These are phyloP conservation scores for Hymenoscyphus scutula DNA, from an alignment of 2,329 filamentous ascomycete genomes.

Conservation along the genomic window DNA sequence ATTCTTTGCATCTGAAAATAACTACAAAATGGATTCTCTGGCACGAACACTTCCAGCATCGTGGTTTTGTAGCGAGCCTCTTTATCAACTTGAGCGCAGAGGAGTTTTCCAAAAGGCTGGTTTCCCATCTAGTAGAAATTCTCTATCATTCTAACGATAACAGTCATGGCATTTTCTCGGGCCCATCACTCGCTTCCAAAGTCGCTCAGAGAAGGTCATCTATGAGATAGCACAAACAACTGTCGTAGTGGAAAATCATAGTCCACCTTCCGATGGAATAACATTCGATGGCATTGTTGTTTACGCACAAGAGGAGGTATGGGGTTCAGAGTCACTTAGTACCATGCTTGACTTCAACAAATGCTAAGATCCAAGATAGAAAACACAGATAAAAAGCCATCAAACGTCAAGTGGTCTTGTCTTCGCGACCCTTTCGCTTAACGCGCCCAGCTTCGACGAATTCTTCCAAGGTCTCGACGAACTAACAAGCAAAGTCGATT, in stretches of 20 bases:
- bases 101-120: constrained; percentile 48
- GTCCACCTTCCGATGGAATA: constrained; percentile 23
- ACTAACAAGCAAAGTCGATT: constrained; percentile 49
- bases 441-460: constrained; percentile 48
- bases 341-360: background rate
- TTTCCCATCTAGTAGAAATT: background rate
- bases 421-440: constrained; percentile 49
- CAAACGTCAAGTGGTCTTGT: constrained; percentile 52
- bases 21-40: constrained; percentile 25
- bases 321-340: background rate
- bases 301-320: constrained; percentile 28
- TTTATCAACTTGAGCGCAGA: constrained; percentile 49
- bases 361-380: constrained; percentile 10
- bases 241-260: constrained; percentile 40
- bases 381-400: constrained; percentile 33
- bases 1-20: background rate
- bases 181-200: constrained; percentile 49
- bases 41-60: constrained; percentile 50
- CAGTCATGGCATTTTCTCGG: constrained; percentile 53
- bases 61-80: constrained; percentile 48
- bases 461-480: constrained; percentile 53
- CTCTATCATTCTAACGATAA: background rate
- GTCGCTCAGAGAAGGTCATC: constrained; percentile 40
- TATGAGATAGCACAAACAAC: constrained; percentile 51
- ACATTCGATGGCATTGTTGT: constrained; percentile 41